phyloP scores from a whole-genome alignment of 768 basidiomycete genomes.

The Lyophyllum semitale region DNA sequence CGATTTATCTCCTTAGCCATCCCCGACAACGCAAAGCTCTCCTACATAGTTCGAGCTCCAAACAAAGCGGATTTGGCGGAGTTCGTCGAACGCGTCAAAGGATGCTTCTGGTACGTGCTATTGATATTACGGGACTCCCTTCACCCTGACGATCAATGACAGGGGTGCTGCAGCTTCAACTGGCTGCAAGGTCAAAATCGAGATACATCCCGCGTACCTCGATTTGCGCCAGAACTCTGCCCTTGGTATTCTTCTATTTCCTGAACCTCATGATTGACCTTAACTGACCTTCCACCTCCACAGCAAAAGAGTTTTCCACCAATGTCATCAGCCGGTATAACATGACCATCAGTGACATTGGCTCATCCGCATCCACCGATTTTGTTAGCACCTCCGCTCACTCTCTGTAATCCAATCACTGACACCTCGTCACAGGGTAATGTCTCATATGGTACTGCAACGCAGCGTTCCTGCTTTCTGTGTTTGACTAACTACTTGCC shows the following conservation, averaged over 20 bases:
- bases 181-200: constrained; percentile 51
- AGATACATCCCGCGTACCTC: constrained; percentile 43
- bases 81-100: constrained; percentile 59
- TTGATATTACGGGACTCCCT: background rate
- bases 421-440: constrained; percentile 55
- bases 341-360: constrained; percentile 29
- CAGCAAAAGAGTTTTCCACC: constrained; percentile 57
- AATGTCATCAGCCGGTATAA: constrained; percentile 47
- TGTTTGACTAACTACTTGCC: constrained; percentile 14
- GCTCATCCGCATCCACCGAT: constrained; percentile 68
- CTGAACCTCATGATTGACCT: background rate
- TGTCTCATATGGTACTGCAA: constrained; percentile 60
- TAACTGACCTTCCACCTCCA: background rate
- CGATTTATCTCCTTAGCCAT: constrained; percentile 52
- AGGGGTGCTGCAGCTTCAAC: constrained; percentile 73
- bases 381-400: constrained; percentile 53
- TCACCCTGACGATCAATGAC: constrained; percentile 11
- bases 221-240: constrained; percentile 62
- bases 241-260: constrained; percentile 42
- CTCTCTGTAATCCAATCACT: constrained; percentile 7
- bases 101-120: constrained; percentile 68
- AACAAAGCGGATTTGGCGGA: constrained; percentile 54
- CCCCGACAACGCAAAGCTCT: constrained; percentile 79
- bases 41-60: constrained; percentile 72
- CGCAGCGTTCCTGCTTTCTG: background rate